Evolutionary conservation across 1,139 yeast genomes (phyloP).

Genomic region (Hyphopichia fennica): DNA sequence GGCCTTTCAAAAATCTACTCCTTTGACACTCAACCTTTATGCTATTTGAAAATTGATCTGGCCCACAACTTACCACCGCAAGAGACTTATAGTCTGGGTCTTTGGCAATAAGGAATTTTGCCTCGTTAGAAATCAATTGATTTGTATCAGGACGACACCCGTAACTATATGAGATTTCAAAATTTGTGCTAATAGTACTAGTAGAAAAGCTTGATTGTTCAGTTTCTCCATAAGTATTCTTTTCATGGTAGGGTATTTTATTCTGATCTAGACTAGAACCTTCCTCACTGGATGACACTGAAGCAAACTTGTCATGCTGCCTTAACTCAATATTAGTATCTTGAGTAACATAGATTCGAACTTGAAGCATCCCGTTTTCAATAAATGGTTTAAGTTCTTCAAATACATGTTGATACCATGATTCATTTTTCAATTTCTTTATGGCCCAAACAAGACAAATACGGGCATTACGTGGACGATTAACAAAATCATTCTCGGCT

Average conservation of each 20-base stretch:
- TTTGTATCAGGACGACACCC: neutral
- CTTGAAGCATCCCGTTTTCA: conserved; percentile 20
- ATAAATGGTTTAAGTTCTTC: conserved; percentile 26
- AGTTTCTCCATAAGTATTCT: neutral
- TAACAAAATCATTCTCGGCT: conserved; percentile 26
- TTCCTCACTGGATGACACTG: neutral
- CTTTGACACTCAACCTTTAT: conserved; percentile 28
- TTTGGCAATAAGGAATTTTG: neutral
- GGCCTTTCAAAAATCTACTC: conserved; percentile 21
- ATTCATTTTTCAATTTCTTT: conserved; percentile 20
- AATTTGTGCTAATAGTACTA: neutral
- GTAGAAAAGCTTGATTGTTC: neutral
- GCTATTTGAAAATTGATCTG: conserved; percentile 23
- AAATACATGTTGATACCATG: conserved; percentile 40
- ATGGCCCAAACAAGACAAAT: conserved; percentile 40
- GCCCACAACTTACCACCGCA: conserved; percentile 44
- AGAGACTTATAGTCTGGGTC: conserved; percentile 17
- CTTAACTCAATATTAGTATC: neutral
- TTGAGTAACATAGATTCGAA: conserved; percentile 25
- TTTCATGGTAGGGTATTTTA: no score
- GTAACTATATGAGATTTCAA: neutral
- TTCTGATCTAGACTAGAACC: no score
- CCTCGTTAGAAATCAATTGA: neutral
- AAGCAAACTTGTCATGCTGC: neutral
- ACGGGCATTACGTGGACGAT: conserved; percentile 28